phyloP scores from a whole-genome alignment of 2,329 filamentous ascomycete genomes.

The Calonectria henricotiae region DNA sequence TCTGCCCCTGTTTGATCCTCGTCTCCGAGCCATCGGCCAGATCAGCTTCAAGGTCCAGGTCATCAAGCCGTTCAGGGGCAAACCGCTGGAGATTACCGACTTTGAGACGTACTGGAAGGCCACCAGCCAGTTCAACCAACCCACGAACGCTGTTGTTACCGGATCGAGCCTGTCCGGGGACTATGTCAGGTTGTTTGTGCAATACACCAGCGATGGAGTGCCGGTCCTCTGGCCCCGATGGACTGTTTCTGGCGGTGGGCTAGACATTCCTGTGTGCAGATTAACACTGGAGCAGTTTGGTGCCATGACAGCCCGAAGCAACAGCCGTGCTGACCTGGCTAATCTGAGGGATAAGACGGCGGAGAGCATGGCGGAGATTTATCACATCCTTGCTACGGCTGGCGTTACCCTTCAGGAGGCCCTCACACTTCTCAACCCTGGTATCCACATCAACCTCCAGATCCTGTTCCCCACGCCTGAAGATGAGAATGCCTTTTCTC shows the following conservation, averaged over 20 bases:
- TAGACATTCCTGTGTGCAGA: slow-evolving; percentile 87
- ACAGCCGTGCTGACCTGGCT: slow-evolving; percentile 63
- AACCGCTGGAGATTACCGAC: slow-evolving; percentile 95
- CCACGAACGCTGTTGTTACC: slow-evolving; percentile 88
- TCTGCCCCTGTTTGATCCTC: slow-evolving; percentile 92
- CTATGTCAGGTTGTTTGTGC: slow-evolving; percentile 92
- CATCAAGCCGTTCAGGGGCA: slow-evolving; percentile 94
- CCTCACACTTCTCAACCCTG: slow-evolving; percentile 80
- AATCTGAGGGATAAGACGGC: slow-evolving; percentile 65
- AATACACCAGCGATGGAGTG: slow-evolving; percentile 89
- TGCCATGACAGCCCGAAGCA: slow-evolving; percentile 64
- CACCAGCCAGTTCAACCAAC: slow-evolving; percentile 89
- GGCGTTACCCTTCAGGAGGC: slow-evolving; percentile 87
- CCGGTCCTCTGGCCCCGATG: slow-evolving; percentile 92
- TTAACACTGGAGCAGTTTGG: slow-evolving; percentile 83
- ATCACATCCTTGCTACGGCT: slow-evolving; percentile 81
- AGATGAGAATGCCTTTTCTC: slow-evolving; percentile 79
- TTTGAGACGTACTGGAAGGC: slow-evolving; percentile 99
- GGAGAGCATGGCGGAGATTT: slow-evolving; percentile 75
- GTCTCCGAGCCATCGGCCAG: slow-evolving; percentile 91
- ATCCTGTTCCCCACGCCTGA: slow-evolving; percentile 86
- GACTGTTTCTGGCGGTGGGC: slow-evolving; percentile 81
- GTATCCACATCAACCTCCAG: slow-evolving; percentile 93
- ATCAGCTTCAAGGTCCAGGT: slow-evolving; percentile 96
- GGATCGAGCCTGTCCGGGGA: slow-evolving; percentile 97